Evolutionary conservation across 2,329 filamentous ascomycete species (phyloP).

Genomic region (Thermoascus crustaceus): DNA sequence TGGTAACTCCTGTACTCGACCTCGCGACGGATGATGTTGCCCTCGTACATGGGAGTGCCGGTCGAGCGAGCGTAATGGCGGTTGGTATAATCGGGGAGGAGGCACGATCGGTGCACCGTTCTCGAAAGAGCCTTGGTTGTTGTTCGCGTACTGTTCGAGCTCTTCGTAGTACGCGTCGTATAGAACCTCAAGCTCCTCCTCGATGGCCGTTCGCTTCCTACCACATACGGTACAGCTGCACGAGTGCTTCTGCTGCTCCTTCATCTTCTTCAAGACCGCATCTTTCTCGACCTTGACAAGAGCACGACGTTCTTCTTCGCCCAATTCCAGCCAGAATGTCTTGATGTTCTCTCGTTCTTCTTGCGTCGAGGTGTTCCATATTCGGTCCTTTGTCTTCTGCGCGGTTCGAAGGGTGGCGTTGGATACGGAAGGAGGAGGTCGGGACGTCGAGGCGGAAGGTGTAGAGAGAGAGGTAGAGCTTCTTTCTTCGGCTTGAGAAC

Average conservation of each 20-base stretch:
- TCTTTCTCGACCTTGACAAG: constrained; percentile 98
- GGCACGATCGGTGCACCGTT: constrained; percentile 62
- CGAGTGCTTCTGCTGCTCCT: constrained; percentile 98
- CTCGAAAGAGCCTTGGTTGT: constrained; percentile 54
- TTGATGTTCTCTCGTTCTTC: constrained; percentile 97
- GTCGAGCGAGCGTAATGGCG: constrained; percentile 46
- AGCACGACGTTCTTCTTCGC: constrained; percentile 89
- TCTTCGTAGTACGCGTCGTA: constrained; percentile 99
- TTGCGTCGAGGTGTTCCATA: constrained; percentile 93
- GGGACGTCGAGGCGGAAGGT: constrained; percentile 36
- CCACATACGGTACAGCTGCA: constrained; percentile 98
- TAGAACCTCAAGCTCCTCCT: constrained; percentile 92
- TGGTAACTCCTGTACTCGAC: constrained; percentile 57
- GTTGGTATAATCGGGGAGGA: constrained; percentile 56
- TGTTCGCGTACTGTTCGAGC: constrained; percentile 92
- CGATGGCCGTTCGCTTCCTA: constrained; percentile 89
- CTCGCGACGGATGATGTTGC: constrained; percentile 61
- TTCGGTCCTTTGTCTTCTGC: constrained; percentile 61
- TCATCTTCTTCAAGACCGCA: constrained; percentile 97
- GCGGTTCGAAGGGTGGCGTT: constrained; percentile 35
- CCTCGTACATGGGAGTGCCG: constrained; percentile 47
- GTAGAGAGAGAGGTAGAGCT: constrained; percentile 33
- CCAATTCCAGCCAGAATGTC: constrained; percentile 92
- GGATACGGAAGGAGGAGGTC: constrained; percentile 37
- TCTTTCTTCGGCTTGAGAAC: constrained; percentile 30